Evolutionary conservation across 2,329 filamentous ascomycete genomes (phyloP), one percentile per base, ranked within the genome.

Genomic region (Claviceps sp.): DNA sequence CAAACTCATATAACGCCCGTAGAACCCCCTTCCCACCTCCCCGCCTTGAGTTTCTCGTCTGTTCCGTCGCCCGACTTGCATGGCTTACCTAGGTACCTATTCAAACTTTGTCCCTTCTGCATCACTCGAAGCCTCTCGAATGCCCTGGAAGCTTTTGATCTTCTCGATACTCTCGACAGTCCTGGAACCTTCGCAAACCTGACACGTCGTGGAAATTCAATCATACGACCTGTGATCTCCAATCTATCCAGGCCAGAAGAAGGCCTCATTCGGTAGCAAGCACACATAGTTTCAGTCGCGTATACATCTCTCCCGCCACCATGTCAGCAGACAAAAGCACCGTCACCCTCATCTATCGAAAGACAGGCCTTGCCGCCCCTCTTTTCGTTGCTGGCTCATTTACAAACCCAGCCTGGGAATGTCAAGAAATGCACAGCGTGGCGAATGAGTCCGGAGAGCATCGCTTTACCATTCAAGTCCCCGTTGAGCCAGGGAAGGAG

Each of bases 371-470:
- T 1, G 68, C 75, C 52, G 81, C 85, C 50, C 86, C 86, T 4
- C 73, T 90, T 50, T 89, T 77, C 60, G 70, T 90, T 6, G 83
- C 82, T 11, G 85, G 84, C 16, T 80, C 79, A 22, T 84, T 89
- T 60, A 82, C 81, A 20, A 67, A 78, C 30, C 81, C 83, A 18
- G 69, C 75, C 70, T 90, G 86, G 86, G 64, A 78, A 42, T 75
- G 77, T 1, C 69, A 78, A 47, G 82, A 87, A 67, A 87, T 89
- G 84, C 65, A 77, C 9, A 72, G 66, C 53, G 70, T 70, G 4
- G 68, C 69, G 34, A 72, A 75, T 9, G 67, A 72, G 4, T 68
- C 75, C 38, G 77, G 75, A n/a, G 70, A 82, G 51, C 68, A 79
- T 53, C 62, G 74, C 13, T 89, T 86, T 62, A 71, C 66, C 44